phyloP scores from a whole-genome alignment of 2,329 filamentous ascomycete species.

The Aspergillus intermedius region DNA sequence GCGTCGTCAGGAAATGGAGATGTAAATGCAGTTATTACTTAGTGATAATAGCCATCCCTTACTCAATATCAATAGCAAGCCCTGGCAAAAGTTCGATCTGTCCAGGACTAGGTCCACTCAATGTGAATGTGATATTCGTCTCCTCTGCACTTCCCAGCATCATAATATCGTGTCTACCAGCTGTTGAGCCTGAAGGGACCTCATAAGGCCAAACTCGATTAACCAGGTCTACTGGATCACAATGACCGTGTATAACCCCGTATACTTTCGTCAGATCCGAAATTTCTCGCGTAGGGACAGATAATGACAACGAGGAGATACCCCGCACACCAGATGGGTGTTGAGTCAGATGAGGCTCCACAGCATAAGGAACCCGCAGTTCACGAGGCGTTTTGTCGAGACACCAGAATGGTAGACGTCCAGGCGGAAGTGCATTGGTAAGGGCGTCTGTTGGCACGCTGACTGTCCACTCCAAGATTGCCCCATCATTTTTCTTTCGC shows the following conservation, averaged over 20 bases:
- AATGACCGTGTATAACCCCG: neutral
- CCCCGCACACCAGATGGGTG: neutral
- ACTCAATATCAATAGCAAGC: neutral
- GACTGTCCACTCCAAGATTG: neutral
- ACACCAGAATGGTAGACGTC: neutral
- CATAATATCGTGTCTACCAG: neutral
- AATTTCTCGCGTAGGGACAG: neutral
- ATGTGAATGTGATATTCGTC: neutral
- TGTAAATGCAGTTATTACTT: too few species aligned
- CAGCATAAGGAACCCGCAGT: neutral
- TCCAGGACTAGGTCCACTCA: neutral
- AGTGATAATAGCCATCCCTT: neutral
- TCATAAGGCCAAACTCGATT: neutral
- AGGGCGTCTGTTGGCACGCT: neutral
- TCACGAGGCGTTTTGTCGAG: neutral
- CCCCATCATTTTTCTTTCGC: neutral
- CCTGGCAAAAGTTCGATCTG: neutral
- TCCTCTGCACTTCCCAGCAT: neutral
- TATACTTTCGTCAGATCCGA: neutral
- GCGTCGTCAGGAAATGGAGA: too few species aligned
- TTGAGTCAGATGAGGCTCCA: neutral
- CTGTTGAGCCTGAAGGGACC: neutral
- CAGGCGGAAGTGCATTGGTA: neutral
- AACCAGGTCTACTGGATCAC: neutral
- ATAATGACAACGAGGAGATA: neutral